Evolutionary conservation across 768 basidiomycete genomes (phyloP).

Genomic region (Lactifluus subvellereus): DNA sequence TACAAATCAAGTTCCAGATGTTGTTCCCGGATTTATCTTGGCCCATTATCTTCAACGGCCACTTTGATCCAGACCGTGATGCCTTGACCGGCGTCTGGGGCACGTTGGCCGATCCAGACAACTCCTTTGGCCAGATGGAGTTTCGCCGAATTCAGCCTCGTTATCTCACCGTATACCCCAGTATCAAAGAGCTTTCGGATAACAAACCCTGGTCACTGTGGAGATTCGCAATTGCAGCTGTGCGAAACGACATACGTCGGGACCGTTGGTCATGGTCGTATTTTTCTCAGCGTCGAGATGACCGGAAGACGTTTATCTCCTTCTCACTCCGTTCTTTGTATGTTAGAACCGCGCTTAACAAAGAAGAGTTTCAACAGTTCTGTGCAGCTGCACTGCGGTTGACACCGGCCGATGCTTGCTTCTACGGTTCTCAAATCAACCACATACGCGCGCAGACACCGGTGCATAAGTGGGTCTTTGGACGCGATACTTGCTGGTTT

Average conservation of each 20-base stretch:
- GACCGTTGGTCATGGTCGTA: constrained; percentile 30
- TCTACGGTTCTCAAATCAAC: constrained; percentile 25
- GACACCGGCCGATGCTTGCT: constrained; percentile 27
- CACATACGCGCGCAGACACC: constrained; percentile 23
- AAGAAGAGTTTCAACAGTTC: constrained; percentile 25
- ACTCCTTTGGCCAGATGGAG: constrained; percentile 16
- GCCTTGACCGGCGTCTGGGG: constrained; percentile 11
- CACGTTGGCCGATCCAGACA: not conserved
- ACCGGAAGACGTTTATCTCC: constrained; percentile 27
- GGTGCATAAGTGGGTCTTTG: constrained; percentile 22
- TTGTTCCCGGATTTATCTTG: constrained; percentile 2
- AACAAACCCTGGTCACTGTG: constrained; percentile 31
- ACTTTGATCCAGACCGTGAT: constrained; percentile 6
- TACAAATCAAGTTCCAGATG: constrained; percentile 22
- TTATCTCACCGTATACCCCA: constrained; percentile 27
- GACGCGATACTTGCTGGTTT: not conserved
- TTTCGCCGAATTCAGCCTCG: constrained; percentile 27
- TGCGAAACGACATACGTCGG: constrained; percentile 25
- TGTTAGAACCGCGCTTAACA: constrained; percentile 23
- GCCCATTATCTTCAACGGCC: constrained; percentile 6
- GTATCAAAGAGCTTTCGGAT: constrained; percentile 24
- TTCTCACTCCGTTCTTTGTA: constrained; percentile 24
- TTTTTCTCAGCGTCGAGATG: constrained; percentile 30
- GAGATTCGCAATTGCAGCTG: constrained; percentile 30
- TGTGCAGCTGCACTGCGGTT: constrained; percentile 19